Conservation (phyloP, 2,329 filamentous ascomycete species). For the Karstenula rhodostoma region DNA sequence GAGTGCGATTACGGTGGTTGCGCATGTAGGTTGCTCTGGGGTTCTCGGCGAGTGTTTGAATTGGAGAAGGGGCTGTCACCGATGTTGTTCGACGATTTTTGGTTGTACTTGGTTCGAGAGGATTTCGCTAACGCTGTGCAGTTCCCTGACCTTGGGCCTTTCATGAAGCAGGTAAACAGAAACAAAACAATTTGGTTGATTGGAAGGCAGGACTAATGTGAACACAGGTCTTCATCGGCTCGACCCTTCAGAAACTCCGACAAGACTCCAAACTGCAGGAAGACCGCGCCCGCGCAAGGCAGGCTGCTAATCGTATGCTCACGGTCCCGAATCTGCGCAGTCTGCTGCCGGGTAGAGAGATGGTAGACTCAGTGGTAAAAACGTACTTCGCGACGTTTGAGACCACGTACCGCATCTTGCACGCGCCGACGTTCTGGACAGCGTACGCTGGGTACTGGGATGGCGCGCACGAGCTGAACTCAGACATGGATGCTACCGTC, state of each 20-base stretch:
- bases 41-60: no score
- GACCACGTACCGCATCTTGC: slow-evolving; percentile 59
- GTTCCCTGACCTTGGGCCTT: slow-evolving; percentile 42
- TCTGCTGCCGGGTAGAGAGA: slow-evolving; percentile 43
- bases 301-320: slow-evolving; percentile 18
- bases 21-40: slow-evolving; percentile 23
- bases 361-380: slow-evolving; percentile 51
- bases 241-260: slow-evolving; percentile 30
- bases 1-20: slow-evolving; percentile 39
- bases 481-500: slow-evolving; percentile 48
- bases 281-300: slow-evolving; percentile 17
- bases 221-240: slow-evolving; percentile 24
- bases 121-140: slow-evolving; percentile 11
- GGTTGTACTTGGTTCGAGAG: no score
- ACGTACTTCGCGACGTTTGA: slow-evolving; percentile 61
- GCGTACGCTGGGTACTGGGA: slow-evolving; percentile 59
- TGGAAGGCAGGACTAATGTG: no score
- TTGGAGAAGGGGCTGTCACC: no score
- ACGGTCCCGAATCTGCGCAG: slow-evolving; percentile 23
- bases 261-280: slow-evolving; percentile 33
- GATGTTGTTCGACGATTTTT: no score
- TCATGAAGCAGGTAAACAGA: slow-evolving; percentile 27
- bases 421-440: slow-evolving; percentile 58
- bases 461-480: slow-evolving; percentile 24
- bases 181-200: no score